These are phyloP conservation scores for Chaetomium sp. DNA, from an alignment of 2,329 filamentous ascomycete genomes.

Conservation along the genomic window DNA sequence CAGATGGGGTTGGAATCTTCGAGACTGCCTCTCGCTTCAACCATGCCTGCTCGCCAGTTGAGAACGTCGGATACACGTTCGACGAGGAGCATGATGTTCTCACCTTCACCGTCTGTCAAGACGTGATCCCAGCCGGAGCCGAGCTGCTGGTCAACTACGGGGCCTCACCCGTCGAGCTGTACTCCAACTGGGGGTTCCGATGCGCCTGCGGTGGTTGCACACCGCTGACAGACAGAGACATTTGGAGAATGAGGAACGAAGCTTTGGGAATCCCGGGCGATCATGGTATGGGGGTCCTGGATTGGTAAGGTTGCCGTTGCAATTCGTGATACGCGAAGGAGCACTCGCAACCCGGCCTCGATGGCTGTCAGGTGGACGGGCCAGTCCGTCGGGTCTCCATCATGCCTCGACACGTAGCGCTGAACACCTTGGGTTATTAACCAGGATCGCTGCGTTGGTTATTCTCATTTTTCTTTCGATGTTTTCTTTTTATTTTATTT, in stretches of 20 bases:
- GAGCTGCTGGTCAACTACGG: conserved; percentile 50
- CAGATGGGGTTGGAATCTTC: conserved; percentile 36
- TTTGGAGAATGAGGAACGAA: neutral
- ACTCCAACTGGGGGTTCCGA: conserved; percentile 44
- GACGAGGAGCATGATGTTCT: conserved; percentile 32
- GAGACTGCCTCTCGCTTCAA: conserved; percentile 51
- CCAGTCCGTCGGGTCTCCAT: too few species aligned
- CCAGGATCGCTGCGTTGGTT: too few species aligned
- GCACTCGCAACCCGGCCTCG: too few species aligned
- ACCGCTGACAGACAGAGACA: conserved; percentile 9
- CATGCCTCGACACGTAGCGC: too few species aligned
- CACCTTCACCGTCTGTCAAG: conserved; percentile 33
- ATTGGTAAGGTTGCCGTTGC: too few species aligned
- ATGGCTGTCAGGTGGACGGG: too few species aligned
- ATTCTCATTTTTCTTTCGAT: too few species aligned
- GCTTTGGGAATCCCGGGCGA: neutral
- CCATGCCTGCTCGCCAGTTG: conserved; percentile 43
- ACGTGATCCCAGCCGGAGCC: conserved; percentile 34
- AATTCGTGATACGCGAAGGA: too few species aligned
- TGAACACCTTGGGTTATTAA: too few species aligned
- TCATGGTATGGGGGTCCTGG: too few species aligned
- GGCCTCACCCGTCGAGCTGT: conserved; percentile 32
- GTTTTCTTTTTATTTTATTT: too few species aligned
- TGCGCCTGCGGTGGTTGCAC: conserved; percentile 45
- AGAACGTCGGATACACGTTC: conserved; percentile 41